phyloP scores from a whole-genome alignment of 2,329 filamentous ascomycete species.

The Trichoderma guizhouense region DNA sequence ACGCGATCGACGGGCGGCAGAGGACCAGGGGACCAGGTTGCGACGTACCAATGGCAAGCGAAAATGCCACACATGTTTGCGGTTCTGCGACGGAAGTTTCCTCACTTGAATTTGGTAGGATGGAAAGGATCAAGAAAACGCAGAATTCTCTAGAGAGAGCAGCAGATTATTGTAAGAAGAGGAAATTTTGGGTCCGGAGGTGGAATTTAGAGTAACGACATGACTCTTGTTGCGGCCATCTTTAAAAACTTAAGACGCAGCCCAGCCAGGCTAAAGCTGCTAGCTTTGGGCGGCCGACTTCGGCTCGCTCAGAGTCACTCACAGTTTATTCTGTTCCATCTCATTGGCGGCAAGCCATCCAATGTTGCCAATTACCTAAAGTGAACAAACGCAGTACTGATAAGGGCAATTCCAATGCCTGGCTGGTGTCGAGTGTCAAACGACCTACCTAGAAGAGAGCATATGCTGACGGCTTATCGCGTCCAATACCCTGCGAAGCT shows the following conservation, averaged over 20 bases:
- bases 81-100: slow-evolving; percentile 19
- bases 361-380: slow-evolving; percentile 7
- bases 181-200: not conserved
- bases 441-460: slow-evolving; percentile 11
- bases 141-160: not conserved
- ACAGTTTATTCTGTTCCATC: not conserved
- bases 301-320: slow-evolving; percentile 19
- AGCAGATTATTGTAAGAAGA: not conserved
- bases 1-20: not conserved
- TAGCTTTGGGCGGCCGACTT: slow-evolving; percentile 22
- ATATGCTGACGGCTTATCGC: slow-evolving; percentile 4
- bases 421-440: not conserved
- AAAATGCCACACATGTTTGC: slow-evolving; percentile 93
- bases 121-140: not conserved
- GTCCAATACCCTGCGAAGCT: not conserved
- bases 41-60: slow-evolving; percentile 80
- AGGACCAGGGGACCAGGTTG: not conserved
- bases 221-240: slow-evolving; percentile 19
- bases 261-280: not conserved
- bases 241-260: slow-evolving; percentile 5
- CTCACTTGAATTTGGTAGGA: not conserved
- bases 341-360: slow-evolving; percentile 16
- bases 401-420: slow-evolving; percentile 3
- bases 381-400: slow-evolving; percentile 3
- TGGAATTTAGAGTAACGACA: slow-evolving; percentile 10